Conservation (phyloP, 495 filamentous ascomycete species). For the Poronia punctata region DNA sequence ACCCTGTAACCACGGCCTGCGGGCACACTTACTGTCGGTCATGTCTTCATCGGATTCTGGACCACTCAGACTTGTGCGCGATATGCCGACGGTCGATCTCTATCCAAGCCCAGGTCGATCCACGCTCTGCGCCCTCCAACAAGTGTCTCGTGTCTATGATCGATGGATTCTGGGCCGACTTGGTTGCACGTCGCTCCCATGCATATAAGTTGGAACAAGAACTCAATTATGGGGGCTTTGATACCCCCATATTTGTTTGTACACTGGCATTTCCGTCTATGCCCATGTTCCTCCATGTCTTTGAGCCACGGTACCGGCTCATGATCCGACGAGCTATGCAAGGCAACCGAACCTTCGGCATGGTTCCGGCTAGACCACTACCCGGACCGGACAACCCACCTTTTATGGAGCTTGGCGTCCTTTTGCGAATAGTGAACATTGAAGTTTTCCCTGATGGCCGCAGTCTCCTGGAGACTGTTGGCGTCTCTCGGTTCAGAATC, state of each 20-base stretch:
- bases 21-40: constrained; percentile 84
- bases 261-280: constrained; percentile 73
- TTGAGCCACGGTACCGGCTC: constrained; percentile 81
- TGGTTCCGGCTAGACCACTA: constrained; percentile 48
- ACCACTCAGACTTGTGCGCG: constrained; percentile 71
- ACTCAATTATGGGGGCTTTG: constrained; percentile 45
- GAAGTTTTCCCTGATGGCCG: constrained; percentile 72
- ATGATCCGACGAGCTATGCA: constrained; percentile 79
- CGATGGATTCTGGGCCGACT: constrained; percentile 57
- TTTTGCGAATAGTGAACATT: constrained; percentile 64
- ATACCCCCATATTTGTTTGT: constrained; percentile 73
- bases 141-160: constrained; percentile 53
- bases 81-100: constrained; percentile 64
- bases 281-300: constrained; percentile 83
- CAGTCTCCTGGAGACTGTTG: constrained; percentile 69
- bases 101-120: constrained; percentile 48
- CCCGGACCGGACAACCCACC: constrained; percentile 21
- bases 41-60: constrained; percentile 66
- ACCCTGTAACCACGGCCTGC: constrained; percentile 77
- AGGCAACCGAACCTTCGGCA: constrained; percentile 69
- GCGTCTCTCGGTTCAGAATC: constrained; percentile 68
- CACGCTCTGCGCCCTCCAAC: constrained; percentile 52
- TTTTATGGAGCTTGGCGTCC: constrained; percentile 71
- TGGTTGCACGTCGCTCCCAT: constrained; percentile 36
- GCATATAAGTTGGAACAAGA: constrained; percentile 28